Percentiles rank a stretch among this genome's conserved stretches.
These are phyloP conservation scores for Nectriaceae sp. DNA, from an alignment of 2,329 filamentous ascomycete species.

Conservation along the genomic window DNA sequence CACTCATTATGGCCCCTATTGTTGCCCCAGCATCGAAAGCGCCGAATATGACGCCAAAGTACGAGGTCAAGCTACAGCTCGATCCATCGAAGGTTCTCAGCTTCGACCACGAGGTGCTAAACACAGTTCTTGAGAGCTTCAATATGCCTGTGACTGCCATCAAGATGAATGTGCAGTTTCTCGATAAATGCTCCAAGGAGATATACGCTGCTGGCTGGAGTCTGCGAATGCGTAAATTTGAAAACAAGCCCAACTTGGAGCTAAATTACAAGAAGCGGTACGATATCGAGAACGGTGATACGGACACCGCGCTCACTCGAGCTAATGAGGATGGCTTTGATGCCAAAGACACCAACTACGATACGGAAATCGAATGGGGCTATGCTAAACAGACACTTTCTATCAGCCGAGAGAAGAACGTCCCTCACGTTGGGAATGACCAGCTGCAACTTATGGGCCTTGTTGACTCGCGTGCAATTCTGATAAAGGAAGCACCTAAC, in stretches of 20 bases:
- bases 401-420: slow-evolving; percentile 32
- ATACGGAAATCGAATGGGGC: slow-evolving; percentile 39
- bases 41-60: slow-evolving; percentile 25
- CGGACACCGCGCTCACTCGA: slow-evolving; percentile 30
- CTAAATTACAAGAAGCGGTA: slow-evolving; percentile 44
- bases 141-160: slow-evolving; percentile 30
- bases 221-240: slow-evolving; percentile 38
- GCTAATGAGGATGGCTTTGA: slow-evolving; percentile 37
- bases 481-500: slow-evolving; percentile 30
- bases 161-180: slow-evolving; percentile 40
- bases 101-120: slow-evolving; percentile 30
- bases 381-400: slow-evolving; percentile 39
- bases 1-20: background rate
- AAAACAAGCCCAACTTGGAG: slow-evolving; percentile 34
- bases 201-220: slow-evolving; percentile 38
- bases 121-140: slow-evolving; percentile 32
- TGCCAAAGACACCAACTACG: slow-evolving; percentile 26
- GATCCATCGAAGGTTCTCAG: slow-evolving; percentile 34
- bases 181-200: slow-evolving; percentile 34
- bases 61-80: slow-evolving; percentile 37
- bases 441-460: slow-evolving; percentile 27
- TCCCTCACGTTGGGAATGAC: slow-evolving; percentile 23
- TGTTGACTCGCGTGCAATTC: slow-evolving; percentile 21
- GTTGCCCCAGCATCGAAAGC: background rate
- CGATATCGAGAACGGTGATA: slow-evolving; percentile 27